Percentiles rank a stretch among this genome's conserved stretches.
Conservation (phyloP, 768 basidiomycete species). For the Naganishia antarctica region DNA sequence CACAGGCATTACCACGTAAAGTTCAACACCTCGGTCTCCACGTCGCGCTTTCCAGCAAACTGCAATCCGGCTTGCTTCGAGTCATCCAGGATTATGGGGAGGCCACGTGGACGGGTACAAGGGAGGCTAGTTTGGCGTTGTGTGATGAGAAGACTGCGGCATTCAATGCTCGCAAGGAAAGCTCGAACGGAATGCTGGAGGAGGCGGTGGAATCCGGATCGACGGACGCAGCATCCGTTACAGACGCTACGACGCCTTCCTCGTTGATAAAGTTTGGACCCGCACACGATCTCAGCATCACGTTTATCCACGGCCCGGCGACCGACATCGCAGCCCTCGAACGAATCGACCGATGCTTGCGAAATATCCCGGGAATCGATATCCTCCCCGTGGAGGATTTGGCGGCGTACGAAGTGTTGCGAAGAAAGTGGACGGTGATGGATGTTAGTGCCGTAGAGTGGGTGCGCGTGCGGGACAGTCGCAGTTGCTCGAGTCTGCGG, state of each 20-base stretch:
- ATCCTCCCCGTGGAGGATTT: conserved; percentile 57
- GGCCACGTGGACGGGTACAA: conserved; percentile 40
- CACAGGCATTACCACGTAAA: conserved; percentile 86
- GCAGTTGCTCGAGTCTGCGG: conserved; percentile 58
- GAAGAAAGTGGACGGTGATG: conserved; percentile 74
- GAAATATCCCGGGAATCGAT: conserved; percentile 68
- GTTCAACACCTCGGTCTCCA: conserved; percentile 89
- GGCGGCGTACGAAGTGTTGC: conserved; percentile 76
- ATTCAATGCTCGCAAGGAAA: background rate
- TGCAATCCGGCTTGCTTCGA: conserved; percentile 68
- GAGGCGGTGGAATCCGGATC: conserved; percentile 49
- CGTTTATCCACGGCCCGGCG: conserved; percentile 39
- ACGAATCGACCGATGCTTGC: conserved; percentile 55
- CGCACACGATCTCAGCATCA: conserved; percentile 37
- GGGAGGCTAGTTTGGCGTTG: conserved; percentile 66
- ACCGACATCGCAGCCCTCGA: conserved; percentile 47
- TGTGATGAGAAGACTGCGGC: conserved; percentile 48
- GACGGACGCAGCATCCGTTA: conserved; percentile 64
- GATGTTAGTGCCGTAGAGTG: conserved; percentile 77
- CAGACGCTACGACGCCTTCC: conserved; percentile 50
- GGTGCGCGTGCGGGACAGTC: conserved; percentile 28
- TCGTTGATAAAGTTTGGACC: conserved; percentile 33
- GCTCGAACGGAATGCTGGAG: conserved; percentile 5
- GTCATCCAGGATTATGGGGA: conserved; percentile 56
- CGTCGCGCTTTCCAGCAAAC: conserved; percentile 76